phyloP scores from a whole-genome alignment of 2,329 filamentous ascomycete species.

The Zymoseptoria tritici region DNA sequence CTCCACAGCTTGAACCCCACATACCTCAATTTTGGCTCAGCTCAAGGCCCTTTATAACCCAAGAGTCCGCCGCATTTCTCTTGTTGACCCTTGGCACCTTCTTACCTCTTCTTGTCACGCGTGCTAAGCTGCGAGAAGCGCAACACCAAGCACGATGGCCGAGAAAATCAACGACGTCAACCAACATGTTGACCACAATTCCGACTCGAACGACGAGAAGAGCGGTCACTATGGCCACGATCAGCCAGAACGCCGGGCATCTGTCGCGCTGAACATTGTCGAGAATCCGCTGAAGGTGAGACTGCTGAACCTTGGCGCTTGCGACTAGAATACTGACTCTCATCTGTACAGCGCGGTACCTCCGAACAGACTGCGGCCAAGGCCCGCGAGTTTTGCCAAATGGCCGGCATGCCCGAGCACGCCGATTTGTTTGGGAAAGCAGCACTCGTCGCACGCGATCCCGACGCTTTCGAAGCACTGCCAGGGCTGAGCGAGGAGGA shows the following conservation, averaged over 20 bases:
- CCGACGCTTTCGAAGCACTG: constrained; percentile 55
- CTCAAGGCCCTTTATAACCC: neutral
- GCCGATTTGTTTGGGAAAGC: constrained; percentile 32
- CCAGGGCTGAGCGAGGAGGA: constrained; percentile 54
- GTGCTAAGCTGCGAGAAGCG: neutral
- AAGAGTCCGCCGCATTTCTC: neutral
- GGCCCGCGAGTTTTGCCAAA: constrained; percentile 29
- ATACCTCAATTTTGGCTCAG: neutral
- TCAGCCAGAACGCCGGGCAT: constrained; percentile 29
- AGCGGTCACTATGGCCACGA: neutral
- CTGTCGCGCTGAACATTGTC: constrained; percentile 41
- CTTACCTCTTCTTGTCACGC: neutral
- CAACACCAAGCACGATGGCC: neutral
- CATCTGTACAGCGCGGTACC: constrained; percentile 25
- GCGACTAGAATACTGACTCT: constrained; percentile 7
- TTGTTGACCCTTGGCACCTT: neutral
- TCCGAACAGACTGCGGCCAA: constrained; percentile 28
- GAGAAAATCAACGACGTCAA: neutral
- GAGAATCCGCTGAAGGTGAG: constrained; percentile 41
- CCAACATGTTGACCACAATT: neutral
- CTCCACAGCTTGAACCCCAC: neutral
- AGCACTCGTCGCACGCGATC: constrained; percentile 67
- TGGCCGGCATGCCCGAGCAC: constrained; percentile 31
- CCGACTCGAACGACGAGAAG: constrained; percentile 11
- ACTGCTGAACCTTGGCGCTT: neutral